Percentiles rank a stretch among this genome's conserved stretches.
Conservation (phyloP, 345 rosid species). For the Rubroshorea leprosula region DNA sequence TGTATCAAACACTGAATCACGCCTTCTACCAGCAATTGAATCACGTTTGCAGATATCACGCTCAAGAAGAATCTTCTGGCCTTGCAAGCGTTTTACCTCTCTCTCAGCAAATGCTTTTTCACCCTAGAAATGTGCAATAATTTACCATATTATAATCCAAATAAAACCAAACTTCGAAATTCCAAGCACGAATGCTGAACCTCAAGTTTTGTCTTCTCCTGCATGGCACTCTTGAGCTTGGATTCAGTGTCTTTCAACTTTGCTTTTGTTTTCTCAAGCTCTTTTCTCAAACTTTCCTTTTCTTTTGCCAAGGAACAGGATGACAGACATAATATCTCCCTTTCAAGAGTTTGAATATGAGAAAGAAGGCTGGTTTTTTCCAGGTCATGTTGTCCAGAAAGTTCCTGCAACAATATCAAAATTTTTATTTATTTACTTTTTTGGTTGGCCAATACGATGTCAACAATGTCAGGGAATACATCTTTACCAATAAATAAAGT, state of each 20-base stretch:
- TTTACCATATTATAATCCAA: not conserved
- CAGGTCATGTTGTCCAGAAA: constrained; percentile 44
- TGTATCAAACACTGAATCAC: constrained; percentile 54
- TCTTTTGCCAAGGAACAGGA: constrained; percentile 65
- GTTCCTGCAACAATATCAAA: no score
- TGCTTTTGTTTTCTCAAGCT: constrained; percentile 68
- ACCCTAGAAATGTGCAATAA: constrained; percentile 39
- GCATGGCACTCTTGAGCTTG: constrained; percentile 75
- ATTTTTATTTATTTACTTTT: no score
- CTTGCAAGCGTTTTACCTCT: constrained; percentile 60
- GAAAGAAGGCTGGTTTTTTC: constrained; percentile 50
- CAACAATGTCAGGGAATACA: not conserved
- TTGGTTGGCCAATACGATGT: no score
- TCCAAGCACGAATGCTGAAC: constrained; percentile 25
- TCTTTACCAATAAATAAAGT: not conserved
- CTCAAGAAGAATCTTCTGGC: constrained; percentile 76
- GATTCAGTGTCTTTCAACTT: constrained; percentile 81
- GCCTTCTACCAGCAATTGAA: constrained; percentile 66
- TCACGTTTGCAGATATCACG: constrained; percentile 82
- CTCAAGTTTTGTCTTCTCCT: constrained; percentile 97
- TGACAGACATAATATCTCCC: constrained; percentile 55
- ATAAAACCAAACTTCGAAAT: constrained; percentile 5
- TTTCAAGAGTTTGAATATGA: constrained; percentile 62
- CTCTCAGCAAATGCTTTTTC: constrained; percentile 83
- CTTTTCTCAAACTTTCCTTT: constrained; percentile 73